Evolutionary conservation across 257 asterid species (phyloP).

Genomic region (Solanum megistacrolobum): DNA sequence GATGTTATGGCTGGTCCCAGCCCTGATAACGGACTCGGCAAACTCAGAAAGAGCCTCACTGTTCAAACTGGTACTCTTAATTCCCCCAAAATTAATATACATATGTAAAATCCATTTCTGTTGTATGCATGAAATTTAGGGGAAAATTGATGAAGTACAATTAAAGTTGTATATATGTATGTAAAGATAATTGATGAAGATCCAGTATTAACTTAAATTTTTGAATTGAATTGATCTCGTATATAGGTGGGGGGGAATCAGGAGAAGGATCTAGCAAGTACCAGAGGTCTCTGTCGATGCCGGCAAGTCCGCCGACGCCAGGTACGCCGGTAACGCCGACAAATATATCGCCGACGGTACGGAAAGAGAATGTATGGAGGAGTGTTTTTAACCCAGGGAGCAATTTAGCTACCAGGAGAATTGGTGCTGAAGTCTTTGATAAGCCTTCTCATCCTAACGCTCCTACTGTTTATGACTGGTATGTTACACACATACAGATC

Average conservation of each 20-base stretch:
- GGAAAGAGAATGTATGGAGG: slow-evolving; percentile 83
- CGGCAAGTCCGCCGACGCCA: slow-evolving; percentile 37
- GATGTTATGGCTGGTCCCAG: slow-evolving; percentile 87
- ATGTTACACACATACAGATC: background rate
- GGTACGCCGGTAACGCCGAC: slow-evolving; percentile 60
- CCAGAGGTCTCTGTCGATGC: slow-evolving; percentile 56
- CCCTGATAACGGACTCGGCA: slow-evolving; percentile 79
- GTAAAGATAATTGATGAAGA: background rate
- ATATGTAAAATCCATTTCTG: background rate
- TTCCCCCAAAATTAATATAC: too few species aligned
- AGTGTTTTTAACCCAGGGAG: slow-evolving; percentile 98
- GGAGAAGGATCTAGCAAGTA: slow-evolving; percentile 37
- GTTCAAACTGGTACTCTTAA: slow-evolving; percentile 26
- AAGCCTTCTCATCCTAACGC: slow-evolving; percentile 70
- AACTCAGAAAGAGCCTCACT: slow-evolving; percentile 47
- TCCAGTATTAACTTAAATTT: background rate
- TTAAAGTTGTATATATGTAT: background rate
- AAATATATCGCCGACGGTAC: slow-evolving; percentile 42
- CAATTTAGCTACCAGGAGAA: slow-evolving; percentile 55
- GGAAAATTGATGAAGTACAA: background rate
- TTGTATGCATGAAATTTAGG: background rate
- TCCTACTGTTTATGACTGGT: slow-evolving; percentile 98
- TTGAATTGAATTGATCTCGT: background rate
- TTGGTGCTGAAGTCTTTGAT: slow-evolving; percentile 74
- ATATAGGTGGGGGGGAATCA: slow-evolving; percentile 16